phyloP scores from a whole-genome alignment of 169 alveolate genomes.

The Eimeria tenella region DNA sequence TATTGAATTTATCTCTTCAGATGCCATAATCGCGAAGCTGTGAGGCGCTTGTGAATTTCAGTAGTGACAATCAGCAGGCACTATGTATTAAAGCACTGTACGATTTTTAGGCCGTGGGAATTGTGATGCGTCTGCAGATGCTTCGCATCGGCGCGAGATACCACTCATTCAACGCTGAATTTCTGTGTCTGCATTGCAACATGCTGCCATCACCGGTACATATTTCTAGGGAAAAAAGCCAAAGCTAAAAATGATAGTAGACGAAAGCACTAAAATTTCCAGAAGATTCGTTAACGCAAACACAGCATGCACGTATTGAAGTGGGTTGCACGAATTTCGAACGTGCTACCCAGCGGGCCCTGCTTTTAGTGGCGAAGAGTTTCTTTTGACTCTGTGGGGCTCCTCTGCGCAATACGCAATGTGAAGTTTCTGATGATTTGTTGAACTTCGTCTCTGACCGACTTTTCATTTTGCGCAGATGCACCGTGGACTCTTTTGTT shows the following conservation, averaged over 20 bases:
- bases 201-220: constrained; percentile 69
- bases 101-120: no score
- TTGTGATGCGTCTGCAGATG: constrained; percentile 28
- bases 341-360: no score
- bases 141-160: constrained; percentile 62
- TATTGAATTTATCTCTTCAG: background rate
- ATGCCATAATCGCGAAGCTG: no score
- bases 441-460: background rate
- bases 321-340: no score
- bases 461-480: constrained; percentile 34
- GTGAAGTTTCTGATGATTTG: background rate
- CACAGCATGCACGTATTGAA: no score
- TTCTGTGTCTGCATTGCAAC: constrained; percentile 68
- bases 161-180: background rate
- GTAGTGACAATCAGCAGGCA: background rate
- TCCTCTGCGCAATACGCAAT: no score
- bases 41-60: no score
- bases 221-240: background rate
- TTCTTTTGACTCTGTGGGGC: no score
- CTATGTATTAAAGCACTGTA: background rate
- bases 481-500: constrained; percentile 72
- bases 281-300: no score
- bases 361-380: no score
- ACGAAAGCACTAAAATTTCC: no score
- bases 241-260: background rate